Evolutionary conservation across 2,329 filamentous ascomycete genomes (phyloP).

Genomic region (Coleophoma eucalyptorum): DNA sequence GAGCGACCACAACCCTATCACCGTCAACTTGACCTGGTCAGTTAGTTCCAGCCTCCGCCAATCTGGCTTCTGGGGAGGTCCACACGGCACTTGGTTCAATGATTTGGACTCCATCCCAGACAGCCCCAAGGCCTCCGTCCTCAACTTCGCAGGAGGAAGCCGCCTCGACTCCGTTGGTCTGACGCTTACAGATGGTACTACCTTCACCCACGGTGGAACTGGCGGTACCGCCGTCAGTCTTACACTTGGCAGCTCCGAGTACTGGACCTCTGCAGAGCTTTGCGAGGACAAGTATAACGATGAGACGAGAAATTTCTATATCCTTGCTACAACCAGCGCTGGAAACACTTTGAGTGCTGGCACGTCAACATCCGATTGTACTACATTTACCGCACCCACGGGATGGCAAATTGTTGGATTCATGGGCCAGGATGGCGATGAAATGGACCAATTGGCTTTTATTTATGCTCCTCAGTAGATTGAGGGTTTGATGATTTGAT

Average conservation of each 20-base stretch:
- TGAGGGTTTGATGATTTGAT: neutral
- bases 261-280: constrained; percentile 42
- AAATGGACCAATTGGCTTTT: constrained; percentile 51
- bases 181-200: constrained; percentile 42
- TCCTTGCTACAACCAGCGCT: constrained; percentile 46
- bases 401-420: constrained; percentile 52
- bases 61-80: constrained; percentile 43
- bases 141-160: constrained; percentile 42
- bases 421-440: constrained; percentile 46
- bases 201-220: constrained; percentile 47
- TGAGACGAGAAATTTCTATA: constrained; percentile 51
- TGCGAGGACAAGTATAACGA: constrained; percentile 44
- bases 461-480: constrained; percentile 38
- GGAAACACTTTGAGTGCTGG: constrained; percentile 43
- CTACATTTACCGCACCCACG: constrained; percentile 38
- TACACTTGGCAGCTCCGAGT: constrained; percentile 41
- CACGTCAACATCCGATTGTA: constrained; percentile 41
- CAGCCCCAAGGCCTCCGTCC: constrained; percentile 29
- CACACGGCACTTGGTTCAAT: constrained; percentile 50
- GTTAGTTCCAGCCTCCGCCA: constrained; percentile 34
- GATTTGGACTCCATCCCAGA: constrained; percentile 35
- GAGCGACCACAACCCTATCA: constrained; percentile 62
- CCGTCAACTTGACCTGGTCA: constrained; percentile 48
- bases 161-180: constrained; percentile 49
- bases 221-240: constrained; percentile 42